Evolutionary conservation across 352 stramenopile genomes (phyloP).

Genomic region (Phytophthora crassamura): DNA sequence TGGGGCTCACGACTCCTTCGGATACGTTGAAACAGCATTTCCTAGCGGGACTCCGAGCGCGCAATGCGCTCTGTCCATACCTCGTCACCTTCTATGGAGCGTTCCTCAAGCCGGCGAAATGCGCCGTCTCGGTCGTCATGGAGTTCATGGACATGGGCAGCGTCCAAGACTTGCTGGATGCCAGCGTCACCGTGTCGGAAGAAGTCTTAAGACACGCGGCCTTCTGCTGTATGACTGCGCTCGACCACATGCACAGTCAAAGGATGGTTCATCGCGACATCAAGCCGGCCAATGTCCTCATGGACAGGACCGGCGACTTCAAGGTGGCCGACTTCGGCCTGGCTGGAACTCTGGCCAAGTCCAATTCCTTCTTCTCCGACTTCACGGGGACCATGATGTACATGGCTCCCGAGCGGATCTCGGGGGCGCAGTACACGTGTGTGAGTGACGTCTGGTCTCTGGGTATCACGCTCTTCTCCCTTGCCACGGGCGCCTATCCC

Average conservation of each 20-base stretch:
- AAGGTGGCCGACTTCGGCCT: slow-evolving; percentile 87
- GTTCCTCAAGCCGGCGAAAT: slow-evolving; percentile 77
- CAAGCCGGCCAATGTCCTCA: slow-evolving; percentile 43
- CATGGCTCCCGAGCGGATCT: slow-evolving; percentile 95
- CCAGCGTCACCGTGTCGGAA: slow-evolving; percentile 55
- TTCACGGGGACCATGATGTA: slow-evolving; percentile 95
- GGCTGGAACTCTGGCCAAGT: slow-evolving; percentile 75
- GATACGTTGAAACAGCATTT: slow-evolving; percentile 24
- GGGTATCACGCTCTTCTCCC: slow-evolving; percentile 71
- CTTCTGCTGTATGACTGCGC: slow-evolving; percentile 80
- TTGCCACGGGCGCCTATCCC: slow-evolving; percentile 72
- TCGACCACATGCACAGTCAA: slow-evolving; percentile 87
- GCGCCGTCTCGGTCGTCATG: slow-evolving; percentile 89
- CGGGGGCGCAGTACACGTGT: slow-evolving; percentile 86
- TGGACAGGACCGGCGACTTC: background rate
- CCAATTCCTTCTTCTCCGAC: slow-evolving; percentile 81
- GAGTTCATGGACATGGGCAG: slow-evolving; percentile 94
- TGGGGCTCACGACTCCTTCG: background rate
- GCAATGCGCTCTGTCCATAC: slow-evolving; percentile 58
- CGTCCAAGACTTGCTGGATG: slow-evolving; percentile 79
- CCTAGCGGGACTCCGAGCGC: slow-evolving; percentile 9
- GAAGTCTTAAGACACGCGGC: slow-evolving; percentile 74
- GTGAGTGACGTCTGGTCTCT: slow-evolving; percentile 85
- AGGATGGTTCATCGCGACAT: slow-evolving; percentile 83
- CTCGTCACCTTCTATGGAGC: slow-evolving; percentile 92